Evolutionary conservation across 108 stramenopile species (phyloP).

Genomic region (Nitzschia putrida): DNA sequence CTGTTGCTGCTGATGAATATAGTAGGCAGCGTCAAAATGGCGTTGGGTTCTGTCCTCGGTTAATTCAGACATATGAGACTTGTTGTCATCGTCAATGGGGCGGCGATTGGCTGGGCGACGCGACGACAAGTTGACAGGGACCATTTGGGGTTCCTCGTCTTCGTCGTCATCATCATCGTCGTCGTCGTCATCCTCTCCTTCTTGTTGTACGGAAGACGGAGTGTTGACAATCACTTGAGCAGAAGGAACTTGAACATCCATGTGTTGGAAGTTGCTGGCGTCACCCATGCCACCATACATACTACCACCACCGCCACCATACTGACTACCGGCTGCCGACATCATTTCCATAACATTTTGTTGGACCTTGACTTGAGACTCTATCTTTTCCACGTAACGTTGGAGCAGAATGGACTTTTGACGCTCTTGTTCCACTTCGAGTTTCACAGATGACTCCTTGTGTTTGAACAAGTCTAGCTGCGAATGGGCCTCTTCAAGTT

Average conservation of each 20-base stretch:
- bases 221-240: conserved; percentile 25
- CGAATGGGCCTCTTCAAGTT: conserved; percentile 65
- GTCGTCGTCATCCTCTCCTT: conserved; percentile 33
- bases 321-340: conserved; percentile 53
- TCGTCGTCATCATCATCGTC: conserved; percentile 15
- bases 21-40: conserved; percentile 56
- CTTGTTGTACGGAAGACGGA: conserved; percentile 23
- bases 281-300: conserved; percentile 11
- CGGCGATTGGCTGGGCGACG: conserved; percentile 4
- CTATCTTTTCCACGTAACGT: conserved; percentile 79
- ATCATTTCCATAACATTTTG: conserved; percentile 93
- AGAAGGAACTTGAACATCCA: conserved; percentile 8
- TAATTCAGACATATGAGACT: conserved; percentile 77
- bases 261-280: conserved; percentile 1
- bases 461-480: conserved; percentile 62
- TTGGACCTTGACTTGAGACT: conserved; percentile 84
- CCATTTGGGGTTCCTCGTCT: conserved; percentile 15
- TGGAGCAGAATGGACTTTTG: conserved; percentile 70
- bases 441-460: conserved; percentile 50
- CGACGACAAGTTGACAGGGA: conserved; percentile 1
- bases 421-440: conserved; percentile 59
- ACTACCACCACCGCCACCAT: conserved; percentile 39
- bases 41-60: conserved; percentile 84
- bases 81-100: conserved; percentile 53
- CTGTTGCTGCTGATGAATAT: conserved; percentile 31